These are phyloP conservation scores for Trichosporon sp. DNA, from an alignment of 1,284 basidiomycete genomes.

Conservation along the genomic window DNA sequence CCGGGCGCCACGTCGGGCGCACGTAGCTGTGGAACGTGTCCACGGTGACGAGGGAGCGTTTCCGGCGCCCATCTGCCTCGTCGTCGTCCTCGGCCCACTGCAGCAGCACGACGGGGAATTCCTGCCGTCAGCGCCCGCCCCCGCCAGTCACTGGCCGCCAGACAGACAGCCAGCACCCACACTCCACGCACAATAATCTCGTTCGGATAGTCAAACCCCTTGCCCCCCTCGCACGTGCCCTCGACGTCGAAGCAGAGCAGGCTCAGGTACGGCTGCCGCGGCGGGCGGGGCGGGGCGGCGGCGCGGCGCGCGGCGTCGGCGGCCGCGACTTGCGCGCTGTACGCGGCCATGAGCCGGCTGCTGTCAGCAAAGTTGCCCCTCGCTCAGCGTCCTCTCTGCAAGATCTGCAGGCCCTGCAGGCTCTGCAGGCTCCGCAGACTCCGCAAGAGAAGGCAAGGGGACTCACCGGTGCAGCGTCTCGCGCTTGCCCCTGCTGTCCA, in stretches of 20 bases:
- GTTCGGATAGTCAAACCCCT: conserved; percentile 70
- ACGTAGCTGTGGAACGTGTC: conserved; percentile 84
- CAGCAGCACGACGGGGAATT: conserved; percentile 65
- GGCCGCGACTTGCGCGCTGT: conserved; percentile 15
- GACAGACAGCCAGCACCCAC: too few species aligned
- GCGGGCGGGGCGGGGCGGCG: not conserved
- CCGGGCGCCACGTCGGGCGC: conserved; percentile 77
- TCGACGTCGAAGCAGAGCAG: conserved; percentile 63
- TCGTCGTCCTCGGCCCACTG: conserved; percentile 64
- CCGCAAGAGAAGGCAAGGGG: not conserved
- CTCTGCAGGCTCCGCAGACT: too few species aligned
- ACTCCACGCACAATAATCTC: conserved; percentile 83
- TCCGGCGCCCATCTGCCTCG: too few species aligned
- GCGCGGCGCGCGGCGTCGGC: not conserved
- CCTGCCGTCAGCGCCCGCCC: conserved; percentile 29
- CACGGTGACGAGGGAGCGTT: conserved; percentile 21
- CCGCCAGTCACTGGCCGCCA: too few species aligned
- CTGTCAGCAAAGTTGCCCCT: too few species aligned
- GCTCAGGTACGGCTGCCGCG: conserved; percentile 39
- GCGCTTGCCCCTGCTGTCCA: conserved; percentile 46
- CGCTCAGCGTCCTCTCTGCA: too few species aligned
- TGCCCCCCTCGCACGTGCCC: conserved; percentile 69
- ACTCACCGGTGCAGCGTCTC: conserved; percentile 47
- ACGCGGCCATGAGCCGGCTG: conserved; percentile 23
- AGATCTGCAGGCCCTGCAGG: too few species aligned